Base-by-base conservation (phyloP, 495 filamentous ascomycete species). In the Aspergillus panamensis region DNA sequence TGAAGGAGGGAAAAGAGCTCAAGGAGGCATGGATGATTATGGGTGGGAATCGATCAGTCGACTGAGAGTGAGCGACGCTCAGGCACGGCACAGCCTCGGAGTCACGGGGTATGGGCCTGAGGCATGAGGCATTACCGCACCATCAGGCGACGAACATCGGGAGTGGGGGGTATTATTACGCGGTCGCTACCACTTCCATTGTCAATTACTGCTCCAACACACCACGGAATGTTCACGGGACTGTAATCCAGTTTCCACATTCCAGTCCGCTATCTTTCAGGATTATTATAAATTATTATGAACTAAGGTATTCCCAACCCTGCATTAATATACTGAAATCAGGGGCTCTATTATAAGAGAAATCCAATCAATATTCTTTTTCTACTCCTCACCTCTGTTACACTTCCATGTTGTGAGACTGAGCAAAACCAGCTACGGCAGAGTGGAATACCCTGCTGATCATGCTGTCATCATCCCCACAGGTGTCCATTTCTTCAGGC, bases 31-130 rank as follows among this genome's bases (percentile, higher is more conserved):
- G 48, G 48, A 51, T 20, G 48, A 53, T 45, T 7, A 45, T 45
- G 48, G 30, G 16, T 4, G n/a, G 30, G 14, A 32, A 47, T 31
- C 25, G 14, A 39, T 33, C 19, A 25, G 39, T 50, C 37, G n/a
- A 44, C 2, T 5, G 25, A 25, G 25, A 25, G n/a, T 16, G 42
- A 45, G 42, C 9, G 6, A 8, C n/a, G 16, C 33, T 47, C 40
- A 14, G 57, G 48, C 40, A 20, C 16, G 35, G 44, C 51, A 56
- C 51, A 45, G 59, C 57, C 57, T 51, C 44, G 60, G 63, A 51
- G 57, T 65, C 63, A 65, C 63, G 63, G 57, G 45, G 1, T 35
- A 14, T 0, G 43, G 55, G 62, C 62, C 63, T 65, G 49, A 65
- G 63, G 42, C 42, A 20, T 17, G 17, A 19, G 20, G 17, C n/a